A percentile compares a stretch with the other conserved stretches of the same genome.
Evolutionary conservation across 2,329 filamentous ascomycete species (phyloP).

Genomic region (Pyrenochaeta sp.): DNA sequence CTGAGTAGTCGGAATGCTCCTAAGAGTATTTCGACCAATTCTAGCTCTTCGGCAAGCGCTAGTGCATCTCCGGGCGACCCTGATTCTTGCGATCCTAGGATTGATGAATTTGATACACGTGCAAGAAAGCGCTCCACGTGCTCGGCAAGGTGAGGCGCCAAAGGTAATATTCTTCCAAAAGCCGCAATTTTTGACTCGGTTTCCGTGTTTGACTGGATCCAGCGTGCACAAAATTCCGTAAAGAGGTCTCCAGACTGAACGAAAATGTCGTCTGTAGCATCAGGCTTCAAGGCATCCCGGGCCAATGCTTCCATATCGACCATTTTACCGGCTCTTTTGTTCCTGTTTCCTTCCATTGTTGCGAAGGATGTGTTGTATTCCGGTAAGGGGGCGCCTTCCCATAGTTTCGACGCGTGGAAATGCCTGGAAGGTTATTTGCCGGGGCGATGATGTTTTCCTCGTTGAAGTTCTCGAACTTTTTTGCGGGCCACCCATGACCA

Average conservation of each 20-base stretch:
- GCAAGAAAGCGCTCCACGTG: slow-evolving; percentile 66
- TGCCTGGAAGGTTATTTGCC: slow-evolving; percentile 22
- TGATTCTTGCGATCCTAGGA: slow-evolving; percentile 24
- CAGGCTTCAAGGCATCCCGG: slow-evolving; percentile 63
- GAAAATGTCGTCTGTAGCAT: slow-evolving; percentile 76
- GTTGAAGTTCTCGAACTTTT: slow-evolving; percentile 34
- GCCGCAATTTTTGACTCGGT: slow-evolving; percentile 64
- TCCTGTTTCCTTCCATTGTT: slow-evolving; percentile 26
- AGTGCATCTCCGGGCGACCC: not conserved
- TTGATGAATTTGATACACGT: slow-evolving; percentile 35
- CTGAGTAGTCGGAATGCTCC: slow-evolving; percentile 80
- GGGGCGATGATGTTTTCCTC: slow-evolving; percentile 18
- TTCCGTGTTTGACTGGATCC: slow-evolving; percentile 62
- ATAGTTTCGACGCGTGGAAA: slow-evolving; percentile 44
- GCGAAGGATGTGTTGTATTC: slow-evolving; percentile 14
- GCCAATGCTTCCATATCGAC: slow-evolving; percentile 38
- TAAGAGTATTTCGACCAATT: slow-evolving; percentile 62
- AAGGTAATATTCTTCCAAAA: slow-evolving; percentile 80
- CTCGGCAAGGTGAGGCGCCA: slow-evolving; percentile 79
- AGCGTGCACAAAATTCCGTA: slow-evolving; percentile 82
- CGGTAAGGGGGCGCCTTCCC: slow-evolving; percentile 41
- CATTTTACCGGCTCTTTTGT: slow-evolving; percentile 29
- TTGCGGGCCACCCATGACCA: slow-evolving; percentile 23
- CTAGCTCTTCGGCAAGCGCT: slow-evolving; percentile 3
- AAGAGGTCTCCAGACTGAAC: slow-evolving; percentile 76